Evolutionary conservation across 108 stramenopile species (phyloP).

Genomic region (Pseudonitzschia multiseries): DNA sequence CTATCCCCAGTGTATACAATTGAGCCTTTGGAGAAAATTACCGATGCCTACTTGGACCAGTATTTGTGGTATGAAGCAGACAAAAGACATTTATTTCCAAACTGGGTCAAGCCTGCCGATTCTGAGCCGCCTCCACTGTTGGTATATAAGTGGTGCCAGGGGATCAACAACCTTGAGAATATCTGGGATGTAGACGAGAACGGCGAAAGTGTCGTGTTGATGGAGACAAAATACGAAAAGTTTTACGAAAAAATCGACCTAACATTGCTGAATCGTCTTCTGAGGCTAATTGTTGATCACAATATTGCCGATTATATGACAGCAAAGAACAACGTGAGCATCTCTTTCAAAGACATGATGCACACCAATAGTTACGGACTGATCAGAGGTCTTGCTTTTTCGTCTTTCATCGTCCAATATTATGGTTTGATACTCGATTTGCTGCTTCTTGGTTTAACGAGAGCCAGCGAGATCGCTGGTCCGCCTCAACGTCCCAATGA

Average conservation of each 20-base stretch:
- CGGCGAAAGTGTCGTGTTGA: slow-evolving; percentile 95
- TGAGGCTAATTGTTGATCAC: slow-evolving; percentile 98
- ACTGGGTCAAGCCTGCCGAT: slow-evolving; percentile 98
- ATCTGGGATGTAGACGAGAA: slow-evolving; percentile 93
- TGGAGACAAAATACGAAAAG: slow-evolving; percentile 97
- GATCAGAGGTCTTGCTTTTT: slow-evolving; percentile 95
- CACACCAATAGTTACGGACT: slow-evolving; percentile 98
- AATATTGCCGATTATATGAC: slow-evolving; percentile 99
- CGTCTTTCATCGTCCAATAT: slow-evolving; percentile 97
- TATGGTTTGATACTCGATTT: slow-evolving; percentile 97
- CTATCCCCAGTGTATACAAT: slow-evolving; percentile 97
- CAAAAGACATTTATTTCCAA: slow-evolving; percentile 96
- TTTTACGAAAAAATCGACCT: slow-evolving; percentile 99
- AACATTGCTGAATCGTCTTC: slow-evolving; percentile 94
- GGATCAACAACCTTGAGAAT: slow-evolving; percentile 96
- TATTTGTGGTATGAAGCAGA: slow-evolving; percentile 99
- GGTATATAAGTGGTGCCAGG: slow-evolving; percentile 99
- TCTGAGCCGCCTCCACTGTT: slow-evolving; percentile 98
- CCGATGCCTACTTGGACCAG: slow-evolving; percentile 99
- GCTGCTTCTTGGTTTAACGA: slow-evolving; percentile 91
- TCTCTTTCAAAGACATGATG: slow-evolving; percentile 98
- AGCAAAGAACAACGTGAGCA: slow-evolving; percentile 97
- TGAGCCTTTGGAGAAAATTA: slow-evolving; percentile 98
- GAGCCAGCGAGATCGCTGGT: slow-evolving; percentile 98
- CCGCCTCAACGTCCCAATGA: slow-evolving; percentile 96